Percentiles rank a stretch among this genome's conserved stretches.
Evolutionary conservation across 2,329 filamentous ascomycete genomes (phyloP).

Genomic region (Colletotrichum siamense): DNA sequence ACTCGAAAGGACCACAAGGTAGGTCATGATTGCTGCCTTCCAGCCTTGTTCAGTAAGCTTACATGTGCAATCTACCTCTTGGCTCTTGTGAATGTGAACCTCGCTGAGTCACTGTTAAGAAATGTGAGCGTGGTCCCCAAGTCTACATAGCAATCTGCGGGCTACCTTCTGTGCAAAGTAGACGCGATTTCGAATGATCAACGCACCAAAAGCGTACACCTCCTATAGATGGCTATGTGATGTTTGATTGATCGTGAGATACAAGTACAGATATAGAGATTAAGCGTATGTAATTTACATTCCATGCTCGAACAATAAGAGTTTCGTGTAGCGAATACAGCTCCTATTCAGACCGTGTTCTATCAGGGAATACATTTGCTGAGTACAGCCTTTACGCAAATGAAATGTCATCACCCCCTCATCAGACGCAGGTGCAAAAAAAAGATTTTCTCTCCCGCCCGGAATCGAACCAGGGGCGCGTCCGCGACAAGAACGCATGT

Average conservation of each 20-base stretch:
- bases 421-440: neutral
- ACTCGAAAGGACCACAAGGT: neutral
- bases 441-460: neutral
- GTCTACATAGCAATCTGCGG: too few species aligned
- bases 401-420: too few species aligned
- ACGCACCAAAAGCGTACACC: accelerated
- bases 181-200: too few species aligned
- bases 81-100: neutral
- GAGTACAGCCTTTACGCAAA: accelerated
- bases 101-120: neutral
- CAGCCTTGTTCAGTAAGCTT: neutral
- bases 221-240: too few species aligned
- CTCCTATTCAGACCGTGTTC: accelerated
- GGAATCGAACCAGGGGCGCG: neutral
- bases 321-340: too few species aligned
- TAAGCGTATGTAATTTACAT: accelerated
- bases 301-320: accelerated
- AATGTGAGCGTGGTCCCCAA: too few species aligned
- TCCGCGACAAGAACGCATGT: neutral
- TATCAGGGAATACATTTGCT: neutral
- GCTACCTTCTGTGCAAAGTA: too few species aligned
- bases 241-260: too few species aligned
- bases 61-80: neutral
- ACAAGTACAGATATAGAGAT: too few species aligned
- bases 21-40: neutral